These are phyloP conservation scores for Parmales sp. DNA, from an alignment of 108 stramenopile genomes.

Conservation along the genomic window DNA sequence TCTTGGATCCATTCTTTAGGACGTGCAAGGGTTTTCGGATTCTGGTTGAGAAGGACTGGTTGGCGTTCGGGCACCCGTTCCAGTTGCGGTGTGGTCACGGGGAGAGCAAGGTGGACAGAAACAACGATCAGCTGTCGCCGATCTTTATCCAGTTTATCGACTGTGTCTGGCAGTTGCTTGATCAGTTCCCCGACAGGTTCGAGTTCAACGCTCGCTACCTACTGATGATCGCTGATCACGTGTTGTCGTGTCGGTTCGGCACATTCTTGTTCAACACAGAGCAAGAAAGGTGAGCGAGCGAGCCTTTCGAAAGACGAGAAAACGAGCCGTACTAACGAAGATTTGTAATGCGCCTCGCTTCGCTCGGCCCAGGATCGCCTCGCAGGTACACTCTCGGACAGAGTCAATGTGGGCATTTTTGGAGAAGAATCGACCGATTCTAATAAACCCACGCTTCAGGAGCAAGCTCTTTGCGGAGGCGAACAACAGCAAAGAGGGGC, in stretches of 20 bases:
- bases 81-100: constrained; percentile 84
- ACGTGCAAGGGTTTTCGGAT: constrained; percentile 83
- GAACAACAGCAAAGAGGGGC: no score
- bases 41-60: constrained; percentile 94
- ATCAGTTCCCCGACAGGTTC: constrained; percentile 72
- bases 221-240: constrained; percentile 60
- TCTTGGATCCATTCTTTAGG: constrained; percentile 94
- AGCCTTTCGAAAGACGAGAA: no score
- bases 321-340: no score
- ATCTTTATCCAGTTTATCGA: constrained; percentile 97
- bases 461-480: no score
- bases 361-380: no score
- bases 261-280: constrained; percentile 85
- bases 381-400: no score
- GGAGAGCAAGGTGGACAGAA: constrained; percentile 61
- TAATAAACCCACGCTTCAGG: no score
- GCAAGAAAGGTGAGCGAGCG: constrained; percentile 64
- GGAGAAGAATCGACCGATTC: no score
- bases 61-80: constrained; percentile 94
- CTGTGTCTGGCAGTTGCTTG: constrained; percentile 82
- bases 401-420: no score
- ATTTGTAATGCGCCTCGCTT: no score
- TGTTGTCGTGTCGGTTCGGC: constrained; percentile 85
- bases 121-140: constrained; percentile 83
- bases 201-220: constrained; percentile 75